A percentile compares a stretch with the other conserved stretches of the same genome.
Evolutionary conservation across 352 stramenopile species (phyloP).

Genomic region (Globisporangium sylvaticum): DNA sequence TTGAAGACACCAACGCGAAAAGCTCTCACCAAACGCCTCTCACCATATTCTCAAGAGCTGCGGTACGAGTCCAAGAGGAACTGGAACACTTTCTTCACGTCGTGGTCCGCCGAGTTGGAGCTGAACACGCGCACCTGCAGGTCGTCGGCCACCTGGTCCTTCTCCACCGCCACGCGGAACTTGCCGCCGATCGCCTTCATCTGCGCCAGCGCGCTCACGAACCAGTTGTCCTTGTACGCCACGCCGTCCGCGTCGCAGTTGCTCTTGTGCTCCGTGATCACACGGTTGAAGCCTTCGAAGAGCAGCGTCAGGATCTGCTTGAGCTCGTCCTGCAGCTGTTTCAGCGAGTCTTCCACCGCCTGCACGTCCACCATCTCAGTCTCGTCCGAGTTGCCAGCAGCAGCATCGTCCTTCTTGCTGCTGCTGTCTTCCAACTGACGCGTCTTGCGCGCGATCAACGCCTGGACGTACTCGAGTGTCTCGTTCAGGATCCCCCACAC

Average conservation of each 20-base stretch:
- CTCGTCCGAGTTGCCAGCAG: slow-evolving; percentile 23
- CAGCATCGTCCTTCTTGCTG: neutral
- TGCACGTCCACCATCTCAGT: slow-evolving; percentile 48
- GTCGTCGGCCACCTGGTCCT: slow-evolving; percentile 33
- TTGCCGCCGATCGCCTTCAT: slow-evolving; percentile 64
- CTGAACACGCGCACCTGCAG: slow-evolving; percentile 57
- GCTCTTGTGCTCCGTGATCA: slow-evolving; percentile 73
- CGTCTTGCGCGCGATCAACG: slow-evolving; percentile 32
- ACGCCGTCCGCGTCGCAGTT: slow-evolving; percentile 71
- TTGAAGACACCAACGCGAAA: neutral
- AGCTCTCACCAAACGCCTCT: too few species aligned
- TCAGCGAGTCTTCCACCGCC: slow-evolving; percentile 34
- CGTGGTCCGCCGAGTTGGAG: slow-evolving; percentile 45
- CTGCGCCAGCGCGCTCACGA: slow-evolving; percentile 60
- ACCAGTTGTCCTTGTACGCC: slow-evolving; percentile 80
- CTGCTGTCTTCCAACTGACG: slow-evolving; percentile 25
- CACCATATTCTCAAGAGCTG: slow-evolving; percentile 17
- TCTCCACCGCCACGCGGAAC: slow-evolving; percentile 54
- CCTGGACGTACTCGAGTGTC: slow-evolving; percentile 55
- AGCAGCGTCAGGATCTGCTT: slow-evolving; percentile 47
- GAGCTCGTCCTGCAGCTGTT: slow-evolving; percentile 44
- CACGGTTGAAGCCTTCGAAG: slow-evolving; percentile 67
- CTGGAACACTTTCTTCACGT: slow-evolving; percentile 75
- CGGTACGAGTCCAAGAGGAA: slow-evolving; percentile 67
- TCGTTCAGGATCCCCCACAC: slow-evolving; percentile 81